Conservation (phyloP, 179 eudicot species). For the Silene noctiflora region DNA sequence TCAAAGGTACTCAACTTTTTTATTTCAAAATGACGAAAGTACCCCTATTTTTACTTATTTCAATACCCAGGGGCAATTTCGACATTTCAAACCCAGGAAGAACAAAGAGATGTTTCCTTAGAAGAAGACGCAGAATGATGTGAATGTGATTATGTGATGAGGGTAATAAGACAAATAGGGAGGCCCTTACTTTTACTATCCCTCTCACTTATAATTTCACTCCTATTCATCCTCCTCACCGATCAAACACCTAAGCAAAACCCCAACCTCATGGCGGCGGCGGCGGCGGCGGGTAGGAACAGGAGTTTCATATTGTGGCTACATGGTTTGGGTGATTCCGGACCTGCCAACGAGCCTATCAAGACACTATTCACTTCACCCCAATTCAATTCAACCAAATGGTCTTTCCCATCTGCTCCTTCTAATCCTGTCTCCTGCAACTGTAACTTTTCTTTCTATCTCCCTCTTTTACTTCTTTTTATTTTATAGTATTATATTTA, state of each 20-base stretch:
- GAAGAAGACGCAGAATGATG: not conserved
- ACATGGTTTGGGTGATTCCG: slow-evolving; percentile 95
- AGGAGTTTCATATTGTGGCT: slow-evolving; percentile 84
- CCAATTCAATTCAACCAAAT: slow-evolving; percentile 55
- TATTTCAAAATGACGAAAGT: too few species aligned
- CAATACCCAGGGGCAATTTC: too few species aligned
- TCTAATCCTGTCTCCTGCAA: slow-evolving; percentile 76
- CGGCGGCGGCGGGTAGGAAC: slow-evolving; percentile 25
- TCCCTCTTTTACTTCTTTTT: not conserved
- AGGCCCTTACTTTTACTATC: slow-evolving; percentile 32
- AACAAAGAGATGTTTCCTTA: not conserved
- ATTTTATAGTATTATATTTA: not conserved
- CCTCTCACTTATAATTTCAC: slow-evolving; percentile 39
- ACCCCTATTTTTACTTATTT: too few species aligned
- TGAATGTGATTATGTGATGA: not conserved
- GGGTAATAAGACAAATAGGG: slow-evolving; percentile 9
- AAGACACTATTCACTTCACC: slow-evolving; percentile 67
- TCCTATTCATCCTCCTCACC: slow-evolving; percentile 33
- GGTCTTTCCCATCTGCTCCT: slow-evolving; percentile 98
- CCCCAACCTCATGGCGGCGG: slow-evolving; percentile 25
- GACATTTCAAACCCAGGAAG: too few species aligned
- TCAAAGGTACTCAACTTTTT: too few species aligned
- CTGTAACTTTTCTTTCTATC: slow-evolving; percentile 37
- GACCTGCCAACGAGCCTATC: slow-evolving; percentile 92
- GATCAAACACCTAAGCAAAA: slow-evolving; percentile 18